phyloP scores from a whole-genome alignment of 176 grass and related monocot genomes.

The Rhynchospora tenuis region DNA sequence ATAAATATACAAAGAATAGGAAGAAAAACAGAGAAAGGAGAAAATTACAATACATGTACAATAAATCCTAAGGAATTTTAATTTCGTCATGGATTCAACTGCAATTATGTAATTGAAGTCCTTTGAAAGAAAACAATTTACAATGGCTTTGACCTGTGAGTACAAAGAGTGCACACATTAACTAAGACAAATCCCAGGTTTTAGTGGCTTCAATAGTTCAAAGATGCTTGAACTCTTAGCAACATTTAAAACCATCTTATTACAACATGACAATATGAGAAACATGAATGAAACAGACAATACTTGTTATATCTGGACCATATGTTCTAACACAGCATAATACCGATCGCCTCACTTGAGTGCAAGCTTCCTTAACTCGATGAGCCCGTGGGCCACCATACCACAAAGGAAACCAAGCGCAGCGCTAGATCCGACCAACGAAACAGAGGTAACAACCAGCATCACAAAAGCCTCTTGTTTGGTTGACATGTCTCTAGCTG shows the following conservation, averaged over 20 bases:
- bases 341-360: neutral
- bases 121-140: neutral
- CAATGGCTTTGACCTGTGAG: neutral
- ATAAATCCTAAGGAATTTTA: neutral
- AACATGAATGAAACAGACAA: neutral
- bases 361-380: slow-evolving; percentile 39
- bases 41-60: neutral
- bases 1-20: neutral
- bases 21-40: too few relatives aligned
- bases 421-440: slow-evolving; percentile 72
- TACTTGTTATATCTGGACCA: neutral
- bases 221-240: slow-evolving; percentile 19
- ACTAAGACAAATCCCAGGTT: neutral
- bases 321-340: neutral
- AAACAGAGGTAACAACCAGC: slow-evolving; percentile 68
- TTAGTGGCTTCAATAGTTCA: neutral
- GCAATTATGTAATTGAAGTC: neutral
- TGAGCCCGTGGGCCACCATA: slow-evolving; percentile 41
- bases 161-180: neutral
- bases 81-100: neutral
- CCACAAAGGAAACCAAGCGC: slow-evolving; percentile 73
- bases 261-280: neutral
- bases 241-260: neutral
- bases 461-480: slow-evolving; percentile 75
- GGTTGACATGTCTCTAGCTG: slow-evolving; percentile 70